These are phyloP conservation scores for Castanea mollissima DNA, from an alignment of 306 rosid species.

Conservation along the genomic window DNA sequence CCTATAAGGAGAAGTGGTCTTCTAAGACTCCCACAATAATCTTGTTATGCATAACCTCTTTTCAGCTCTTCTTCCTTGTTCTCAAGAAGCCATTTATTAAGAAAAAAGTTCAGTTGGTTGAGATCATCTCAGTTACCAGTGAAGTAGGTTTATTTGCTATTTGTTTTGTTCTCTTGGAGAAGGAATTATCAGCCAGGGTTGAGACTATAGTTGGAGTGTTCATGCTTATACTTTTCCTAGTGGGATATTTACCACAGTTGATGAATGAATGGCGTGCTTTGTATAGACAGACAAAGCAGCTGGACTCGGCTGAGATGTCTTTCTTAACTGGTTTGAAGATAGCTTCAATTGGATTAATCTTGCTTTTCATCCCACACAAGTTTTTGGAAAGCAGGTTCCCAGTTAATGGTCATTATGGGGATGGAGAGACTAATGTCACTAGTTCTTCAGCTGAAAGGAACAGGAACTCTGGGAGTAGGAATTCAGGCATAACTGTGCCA, in stretches of 20 bases:
- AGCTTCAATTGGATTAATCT: slow-evolving; percentile 60
- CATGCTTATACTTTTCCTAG: slow-evolving; percentile 63
- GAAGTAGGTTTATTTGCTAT: slow-evolving; percentile 60
- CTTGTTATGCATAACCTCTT: slow-evolving; percentile 57
- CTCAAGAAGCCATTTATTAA: slow-evolving; percentile 92
- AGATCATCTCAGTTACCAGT: slow-evolving; percentile 61
- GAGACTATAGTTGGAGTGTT: slow-evolving; percentile 51
- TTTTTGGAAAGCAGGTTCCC: slow-evolving; percentile 56
- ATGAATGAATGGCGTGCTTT: slow-evolving; percentile 76
- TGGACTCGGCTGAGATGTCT: slow-evolving; percentile 61
- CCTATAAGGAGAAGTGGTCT: slow-evolving; percentile 37
- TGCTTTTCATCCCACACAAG: slow-evolving; percentile 55
- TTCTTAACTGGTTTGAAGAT: slow-evolving; percentile 51
- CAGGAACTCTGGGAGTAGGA: slow-evolving; percentile 33
- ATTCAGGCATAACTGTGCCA: slow-evolving; percentile 36
- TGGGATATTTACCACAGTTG: slow-evolving; percentile 55
- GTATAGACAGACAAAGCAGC: slow-evolving; percentile 52
- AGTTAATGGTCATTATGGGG: slow-evolving; percentile 23
- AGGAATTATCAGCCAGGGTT: slow-evolving; percentile 33
- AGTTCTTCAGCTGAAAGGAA: slow-evolving; percentile 27
- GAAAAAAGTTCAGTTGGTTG: slow-evolving; percentile 84
- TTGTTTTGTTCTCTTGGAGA: slow-evolving; percentile 43
- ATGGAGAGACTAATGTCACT: slow-evolving; percentile 22
- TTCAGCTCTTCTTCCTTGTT: slow-evolving; percentile 80
- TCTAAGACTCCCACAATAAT: slow-evolving; percentile 45